Evolutionary conservation across 305 asterid species (phyloP).

Genomic region (Rubia peregrina): DNA sequence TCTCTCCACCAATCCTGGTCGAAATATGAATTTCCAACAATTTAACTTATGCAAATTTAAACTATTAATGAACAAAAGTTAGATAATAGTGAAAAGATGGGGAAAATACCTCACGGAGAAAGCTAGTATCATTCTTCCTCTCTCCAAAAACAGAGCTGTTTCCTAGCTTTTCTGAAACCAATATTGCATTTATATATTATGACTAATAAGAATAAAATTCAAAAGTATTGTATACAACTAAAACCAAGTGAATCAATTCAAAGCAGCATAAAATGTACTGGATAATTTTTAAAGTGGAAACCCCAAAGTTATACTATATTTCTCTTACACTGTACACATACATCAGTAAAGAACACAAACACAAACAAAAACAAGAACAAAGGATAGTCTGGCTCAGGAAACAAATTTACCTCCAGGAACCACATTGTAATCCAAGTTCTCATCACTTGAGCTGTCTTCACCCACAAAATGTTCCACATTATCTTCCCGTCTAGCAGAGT

Average conservation of each 20-base stretch:
- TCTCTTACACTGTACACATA: neutral
- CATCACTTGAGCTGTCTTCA: conserved; percentile 87
- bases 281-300: neutral
- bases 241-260: neutral
- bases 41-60: neutral
- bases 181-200: neutral
- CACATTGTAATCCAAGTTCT: conserved; percentile 59
- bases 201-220: neutral
- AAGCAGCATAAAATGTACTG: neutral
- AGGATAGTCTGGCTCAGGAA: neutral
- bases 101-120: conserved; percentile 63
- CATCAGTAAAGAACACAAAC: neutral
- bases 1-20: conserved; percentile 94
- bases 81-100: conserved; percentile 9
- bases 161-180: conserved; percentile 55
- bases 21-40: conserved; percentile 17
- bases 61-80: neutral
- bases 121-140: conserved; percentile 55
- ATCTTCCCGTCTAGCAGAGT: conserved; percentile 57
- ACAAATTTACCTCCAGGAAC: conserved; percentile 63
- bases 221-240: neutral
- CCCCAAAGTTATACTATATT: neutral
- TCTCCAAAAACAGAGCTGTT: conserved; percentile 32
- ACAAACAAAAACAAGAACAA: neutral
- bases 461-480: conserved; percentile 53